Evolutionary conservation across 2,329 filamentous ascomycete genomes (phyloP), one percentile per base, ranked within the genome.

Genomic region (Cladosporium phlei): DNA sequence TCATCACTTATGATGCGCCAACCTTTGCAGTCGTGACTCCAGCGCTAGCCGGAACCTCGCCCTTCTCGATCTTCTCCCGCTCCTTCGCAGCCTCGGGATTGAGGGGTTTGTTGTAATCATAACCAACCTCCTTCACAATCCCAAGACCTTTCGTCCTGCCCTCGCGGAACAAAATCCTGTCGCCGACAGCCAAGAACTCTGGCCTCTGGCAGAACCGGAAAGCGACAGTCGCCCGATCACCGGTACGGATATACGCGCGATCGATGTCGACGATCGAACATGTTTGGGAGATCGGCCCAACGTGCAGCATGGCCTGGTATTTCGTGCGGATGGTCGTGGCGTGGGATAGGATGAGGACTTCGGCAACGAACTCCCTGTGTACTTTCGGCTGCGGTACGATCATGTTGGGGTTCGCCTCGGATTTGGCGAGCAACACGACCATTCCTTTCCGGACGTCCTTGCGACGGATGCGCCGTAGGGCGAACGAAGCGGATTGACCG

Each of bases 201-300:
- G 93, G 93, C 17, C 91, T 75, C 66, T 96, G 93, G 3, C 96
- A 85, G 62, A 98, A 98, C 8, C 85, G 82, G 70, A 98, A 98
- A 0, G 91, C 93, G 1, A 98, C 93, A 0, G 83, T 83, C 2
- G 93, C 93, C n/a, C 91, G 78, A 65, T 97, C 93, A 8, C 93
- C 93, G 0, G 91, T 96, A 6, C 93, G 82, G 55, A 98, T 96
- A 59, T 90, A 93, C 20, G 86, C 86, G n/a, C 91, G 83, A 64
- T 98, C 93, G 55, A 98, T 93, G 61, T 96, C 93, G 60, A 98
- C 95, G 62, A 98, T 96, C 9, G 89, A 83, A 62, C 93, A 98
- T 0, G 93, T 98, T 69, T 98, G 93, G 30, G 86, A 88, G 33
- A 98, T 86, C 0, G 93, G 87, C 0, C 93, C 93, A 4, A 98